A percentile compares a stretch with the other conserved stretches of the same genome.
phyloP scores from a whole-genome alignment of 139 green algal species.

The Volvox africanus region DNA sequence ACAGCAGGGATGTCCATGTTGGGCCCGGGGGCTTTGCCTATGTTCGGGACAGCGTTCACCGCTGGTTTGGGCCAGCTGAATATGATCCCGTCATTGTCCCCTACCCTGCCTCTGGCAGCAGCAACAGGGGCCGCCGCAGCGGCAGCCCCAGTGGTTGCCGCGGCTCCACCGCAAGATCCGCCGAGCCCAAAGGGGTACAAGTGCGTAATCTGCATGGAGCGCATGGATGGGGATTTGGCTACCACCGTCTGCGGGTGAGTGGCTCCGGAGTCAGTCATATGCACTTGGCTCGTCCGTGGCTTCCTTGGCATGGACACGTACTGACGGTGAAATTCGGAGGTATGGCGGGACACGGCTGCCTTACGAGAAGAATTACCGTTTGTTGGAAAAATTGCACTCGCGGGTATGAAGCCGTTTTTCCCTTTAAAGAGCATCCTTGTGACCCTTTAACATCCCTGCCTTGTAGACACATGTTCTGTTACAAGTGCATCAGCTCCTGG shows the following conservation, averaged over 20 bases:
- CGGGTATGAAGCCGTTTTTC: too few species aligned
- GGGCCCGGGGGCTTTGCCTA: too few species aligned
- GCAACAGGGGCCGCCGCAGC: neutral
- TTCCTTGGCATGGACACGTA: too few species aligned
- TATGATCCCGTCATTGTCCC: too few species aligned
- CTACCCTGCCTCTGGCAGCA: too few species aligned
- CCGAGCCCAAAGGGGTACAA: slow-evolving; percentile 41
- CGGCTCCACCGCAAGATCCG: neutral
- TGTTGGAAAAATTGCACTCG: too few species aligned
- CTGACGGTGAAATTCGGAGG: too few species aligned
- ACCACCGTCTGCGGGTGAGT: slow-evolving; percentile 40
- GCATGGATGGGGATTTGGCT: slow-evolving; percentile 28
- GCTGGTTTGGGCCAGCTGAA: too few species aligned
- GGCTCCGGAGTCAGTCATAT: neutral
- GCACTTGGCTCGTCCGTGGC: neutral
- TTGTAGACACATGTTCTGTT: slow-evolving; percentile 48
- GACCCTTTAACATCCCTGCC: neutral
- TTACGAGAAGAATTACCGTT: too few species aligned
- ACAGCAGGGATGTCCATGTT: too few species aligned
- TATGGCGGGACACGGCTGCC: too few species aligned
- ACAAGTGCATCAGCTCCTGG: slow-evolving; percentile 27
- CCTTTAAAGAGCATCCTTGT: neutral
- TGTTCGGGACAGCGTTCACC: too few species aligned
- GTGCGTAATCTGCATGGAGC: slow-evolving; percentile 36
- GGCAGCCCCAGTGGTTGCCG: neutral